phyloP scores from a whole-genome alignment of 1,139 yeast species.

The Hanseniaspora uvarum region DNA sequence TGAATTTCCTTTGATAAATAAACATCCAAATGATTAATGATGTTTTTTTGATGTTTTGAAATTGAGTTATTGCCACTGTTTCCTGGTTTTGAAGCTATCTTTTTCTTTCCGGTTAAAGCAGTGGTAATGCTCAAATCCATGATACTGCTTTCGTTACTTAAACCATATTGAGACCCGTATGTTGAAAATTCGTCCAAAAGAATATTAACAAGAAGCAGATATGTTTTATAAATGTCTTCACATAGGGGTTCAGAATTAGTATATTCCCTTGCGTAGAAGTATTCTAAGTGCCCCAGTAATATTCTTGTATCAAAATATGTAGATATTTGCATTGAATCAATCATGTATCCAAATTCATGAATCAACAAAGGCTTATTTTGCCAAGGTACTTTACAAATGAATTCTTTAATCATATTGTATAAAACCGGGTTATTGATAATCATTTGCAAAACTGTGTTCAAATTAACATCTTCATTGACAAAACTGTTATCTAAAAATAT shows the following conservation, averaged over 20 bases:
- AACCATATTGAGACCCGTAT: background rate
- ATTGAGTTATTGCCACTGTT: background rate
- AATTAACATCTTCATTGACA: background rate
- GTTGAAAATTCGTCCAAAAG: background rate
- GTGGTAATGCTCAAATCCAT: background rate
- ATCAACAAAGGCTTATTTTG: conserved; percentile 41
- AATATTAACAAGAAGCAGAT: background rate
- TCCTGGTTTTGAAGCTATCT: background rate
- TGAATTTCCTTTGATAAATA: conserved; percentile 14
- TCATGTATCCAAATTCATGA: conserved; percentile 76
- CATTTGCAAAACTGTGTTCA: conserved; percentile 8
- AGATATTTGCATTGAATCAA: conserved; percentile 41
- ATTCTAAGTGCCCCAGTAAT: background rate
- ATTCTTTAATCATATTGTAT: conserved; percentile 3
- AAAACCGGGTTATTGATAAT: background rate
- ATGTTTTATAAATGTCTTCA: background rate
- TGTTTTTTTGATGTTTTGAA: conserved; percentile 10
- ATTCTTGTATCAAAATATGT: conserved; percentile 3
- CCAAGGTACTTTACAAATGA: conserved; percentile 12
- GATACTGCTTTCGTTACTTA: background rate
- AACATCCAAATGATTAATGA: conserved; percentile 15
- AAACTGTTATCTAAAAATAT: conserved; percentile 37
- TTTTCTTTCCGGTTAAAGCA: conserved; percentile 6
- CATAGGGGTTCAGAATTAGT: background rate
- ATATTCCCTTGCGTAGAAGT: background rate